Conservation (phyloP, 148 eudicot genomes). For the Bassia scoparia region DNA sequence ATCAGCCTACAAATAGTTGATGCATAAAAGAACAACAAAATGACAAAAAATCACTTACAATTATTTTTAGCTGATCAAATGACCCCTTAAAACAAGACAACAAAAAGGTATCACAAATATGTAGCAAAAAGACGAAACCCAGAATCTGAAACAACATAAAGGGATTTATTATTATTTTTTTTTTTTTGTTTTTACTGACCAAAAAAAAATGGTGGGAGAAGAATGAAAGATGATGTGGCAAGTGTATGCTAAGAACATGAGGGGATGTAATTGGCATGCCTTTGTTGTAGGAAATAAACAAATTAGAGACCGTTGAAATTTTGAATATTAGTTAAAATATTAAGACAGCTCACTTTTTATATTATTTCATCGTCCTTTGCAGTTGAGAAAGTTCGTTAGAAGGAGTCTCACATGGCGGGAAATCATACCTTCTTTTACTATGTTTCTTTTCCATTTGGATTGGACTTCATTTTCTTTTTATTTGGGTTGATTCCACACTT, state of each 20-base stretch:
- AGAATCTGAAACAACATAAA: background rate
- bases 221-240: slow-evolving; percentile 2
- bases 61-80: slow-evolving; percentile 7
- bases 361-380: background rate
- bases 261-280: slow-evolving; percentile 33
- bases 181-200: background rate
- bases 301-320: slow-evolving; percentile 33
- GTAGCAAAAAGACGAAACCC: background rate
- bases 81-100: background rate
- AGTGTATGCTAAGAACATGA: slow-evolving; percentile 4
- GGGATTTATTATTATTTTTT: background rate
- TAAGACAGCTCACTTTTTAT: background rate
- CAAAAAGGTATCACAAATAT: slow-evolving; percentile 6
- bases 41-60: slow-evolving; percentile 11
- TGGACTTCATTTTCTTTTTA: background rate
- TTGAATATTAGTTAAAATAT: slow-evolving; percentile 8
- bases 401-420: slow-evolving; percentile 25
- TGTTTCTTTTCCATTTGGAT: background rate
- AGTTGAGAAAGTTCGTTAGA: slow-evolving; percentile 14
- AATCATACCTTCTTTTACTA: background rate
- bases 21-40: background rate
- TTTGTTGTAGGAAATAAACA: slow-evolving; percentile 24
- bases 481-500: too few relatives aligned
- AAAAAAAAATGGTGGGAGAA: background rate
- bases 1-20: too few relatives aligned